A percentile compares a stretch with the other conserved stretches of the same genome.
Evolutionary conservation across 371 early-diverging fungal species (phyloP).

Genomic region (Mucor ambiguus): DNA sequence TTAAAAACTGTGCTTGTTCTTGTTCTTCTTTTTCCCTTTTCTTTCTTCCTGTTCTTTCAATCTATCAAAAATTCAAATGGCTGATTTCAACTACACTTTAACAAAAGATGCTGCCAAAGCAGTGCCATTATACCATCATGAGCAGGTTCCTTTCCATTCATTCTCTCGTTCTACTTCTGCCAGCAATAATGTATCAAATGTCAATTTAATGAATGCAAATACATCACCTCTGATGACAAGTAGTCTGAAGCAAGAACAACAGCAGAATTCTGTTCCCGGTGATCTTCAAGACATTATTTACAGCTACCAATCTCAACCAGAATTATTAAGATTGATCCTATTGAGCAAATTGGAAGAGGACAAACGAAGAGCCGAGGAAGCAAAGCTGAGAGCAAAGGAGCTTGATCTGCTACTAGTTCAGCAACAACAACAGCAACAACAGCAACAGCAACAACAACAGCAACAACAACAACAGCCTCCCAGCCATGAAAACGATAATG

Average conservation of each 20-base stretch:
- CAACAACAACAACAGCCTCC: background rate
- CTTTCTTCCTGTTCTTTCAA: slow-evolving; percentile 8
- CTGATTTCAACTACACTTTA: slow-evolving; percentile 22
- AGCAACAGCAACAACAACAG: slow-evolving; percentile 6
- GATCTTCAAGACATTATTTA: slow-evolving; percentile 61
- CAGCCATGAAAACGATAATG: background rate
- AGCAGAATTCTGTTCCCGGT: slow-evolving; percentile 23
- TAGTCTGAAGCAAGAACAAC: slow-evolving; percentile 11
- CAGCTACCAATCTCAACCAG: slow-evolving; percentile 64
- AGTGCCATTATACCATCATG: slow-evolving; percentile 46
- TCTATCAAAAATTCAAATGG: slow-evolving; percentile 8
- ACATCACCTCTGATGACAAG: slow-evolving; percentile 9
- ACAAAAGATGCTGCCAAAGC: slow-evolving; percentile 30
- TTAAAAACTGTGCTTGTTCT: slow-evolving; percentile 3
- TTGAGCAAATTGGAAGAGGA: slow-evolving; percentile 68
- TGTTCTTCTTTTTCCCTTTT: slow-evolving; percentile 8
- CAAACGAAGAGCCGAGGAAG: slow-evolving; percentile 57
- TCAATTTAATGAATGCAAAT: background rate
- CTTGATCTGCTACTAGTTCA: slow-evolving; percentile 45
- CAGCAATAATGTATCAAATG: slow-evolving; percentile 6
- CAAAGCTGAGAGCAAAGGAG: slow-evolving; percentile 49
- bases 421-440: slow-evolving; percentile 31
- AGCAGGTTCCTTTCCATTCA: slow-evolving; percentile 43
- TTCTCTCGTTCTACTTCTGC: slow-evolving; percentile 18
- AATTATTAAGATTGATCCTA: slow-evolving; percentile 61